Conservation (phyloP, 768 basidiomycete species). For the Auriscalpium vulgare region DNA sequence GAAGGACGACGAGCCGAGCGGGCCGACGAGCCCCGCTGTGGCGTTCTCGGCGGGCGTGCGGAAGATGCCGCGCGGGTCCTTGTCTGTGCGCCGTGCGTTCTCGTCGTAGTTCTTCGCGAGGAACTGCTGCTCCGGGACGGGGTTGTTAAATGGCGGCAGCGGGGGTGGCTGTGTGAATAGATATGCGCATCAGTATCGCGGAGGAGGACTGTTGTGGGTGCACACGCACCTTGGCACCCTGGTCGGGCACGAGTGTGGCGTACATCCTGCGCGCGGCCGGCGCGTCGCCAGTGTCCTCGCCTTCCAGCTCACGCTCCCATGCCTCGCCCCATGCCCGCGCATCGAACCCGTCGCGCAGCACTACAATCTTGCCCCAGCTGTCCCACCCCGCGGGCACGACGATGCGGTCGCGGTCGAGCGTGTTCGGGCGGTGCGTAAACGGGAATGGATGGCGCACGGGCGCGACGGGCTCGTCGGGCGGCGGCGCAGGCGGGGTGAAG, state of each 20-base stretch:
- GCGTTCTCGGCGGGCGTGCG: slow-evolving; percentile 61
- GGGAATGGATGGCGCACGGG: slow-evolving; percentile 76
- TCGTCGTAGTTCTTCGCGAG: slow-evolving; percentile 87
- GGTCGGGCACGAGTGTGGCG: slow-evolving; percentile 64
- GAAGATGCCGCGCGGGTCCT: slow-evolving; percentile 86
- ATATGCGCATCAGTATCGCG: background rate
- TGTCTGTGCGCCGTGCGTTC: slow-evolving; percentile 81
- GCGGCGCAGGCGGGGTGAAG: slow-evolving; percentile 64
- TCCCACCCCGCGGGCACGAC: slow-evolving; percentile 97
- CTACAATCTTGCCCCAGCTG: slow-evolving; percentile 91
- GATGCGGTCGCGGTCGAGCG: slow-evolving; percentile 86
- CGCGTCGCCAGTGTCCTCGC: slow-evolving; percentile 33
- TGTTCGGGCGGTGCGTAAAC: slow-evolving; percentile 82
- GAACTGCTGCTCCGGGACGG: slow-evolving; percentile 85
- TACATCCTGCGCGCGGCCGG: slow-evolving; percentile 61
- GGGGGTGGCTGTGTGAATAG: slow-evolving; percentile 42
- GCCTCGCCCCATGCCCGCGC: slow-evolving; percentile 71
- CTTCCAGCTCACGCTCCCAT: slow-evolving; percentile 62
- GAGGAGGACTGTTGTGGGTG: background rate
- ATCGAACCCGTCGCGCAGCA: slow-evolving; percentile 88
- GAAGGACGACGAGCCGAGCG: slow-evolving; percentile 82
- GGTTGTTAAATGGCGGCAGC: slow-evolving; percentile 70
- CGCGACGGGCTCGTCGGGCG: slow-evolving; percentile 31
- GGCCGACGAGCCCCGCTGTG: slow-evolving; percentile 81
- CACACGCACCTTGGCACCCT: slow-evolving; percentile 56